phyloP scores from a whole-genome alignment of 345 rosid species.

The Punica granatum region DNA sequence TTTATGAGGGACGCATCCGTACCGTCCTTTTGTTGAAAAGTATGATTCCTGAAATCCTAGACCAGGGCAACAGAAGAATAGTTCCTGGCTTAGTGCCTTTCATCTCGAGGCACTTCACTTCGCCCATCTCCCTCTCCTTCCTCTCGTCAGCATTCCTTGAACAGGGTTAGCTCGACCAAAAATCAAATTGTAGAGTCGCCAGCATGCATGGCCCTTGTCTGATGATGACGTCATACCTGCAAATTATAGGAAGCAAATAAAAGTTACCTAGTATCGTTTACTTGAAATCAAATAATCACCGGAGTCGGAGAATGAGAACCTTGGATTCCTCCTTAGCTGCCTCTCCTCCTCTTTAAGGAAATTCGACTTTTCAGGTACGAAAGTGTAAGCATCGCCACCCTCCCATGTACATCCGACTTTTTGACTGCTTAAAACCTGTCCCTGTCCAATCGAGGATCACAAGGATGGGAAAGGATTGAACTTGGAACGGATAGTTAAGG shows the following conservation, averaged over 20 bases:
- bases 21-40: too few relatives aligned
- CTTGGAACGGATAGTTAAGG: slow-evolving; percentile 24
- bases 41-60: too few relatives aligned
- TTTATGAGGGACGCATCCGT: too few relatives aligned
- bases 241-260: not conserved
- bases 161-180: too few relatives aligned
- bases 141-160: too few relatives aligned
- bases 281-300: slow-evolving; percentile 24
- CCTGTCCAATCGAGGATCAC: slow-evolving; percentile 17
- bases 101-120: too few relatives aligned
- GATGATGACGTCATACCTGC: too few relatives aligned
- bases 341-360: slow-evolving; percentile 17
- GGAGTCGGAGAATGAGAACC: slow-evolving; percentile 16
- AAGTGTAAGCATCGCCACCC: slow-evolving; percentile 27
- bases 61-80: too few relatives aligned
- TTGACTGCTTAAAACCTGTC: slow-evolving; percentile 11
- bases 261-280: slow-evolving; percentile 18
- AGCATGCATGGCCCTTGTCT: too few relatives aligned
- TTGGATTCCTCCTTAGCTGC: slow-evolving; percentile 25
- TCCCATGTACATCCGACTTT: slow-evolving; percentile 14
- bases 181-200: too few relatives aligned
- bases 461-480: slow-evolving; percentile 18
- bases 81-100: too few relatives aligned
- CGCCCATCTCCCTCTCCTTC: too few relatives aligned
- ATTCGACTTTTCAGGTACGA: slow-evolving; percentile 10